Conservation (phyloP, 345 rosid species). For the Brassica nigra region DNA sequence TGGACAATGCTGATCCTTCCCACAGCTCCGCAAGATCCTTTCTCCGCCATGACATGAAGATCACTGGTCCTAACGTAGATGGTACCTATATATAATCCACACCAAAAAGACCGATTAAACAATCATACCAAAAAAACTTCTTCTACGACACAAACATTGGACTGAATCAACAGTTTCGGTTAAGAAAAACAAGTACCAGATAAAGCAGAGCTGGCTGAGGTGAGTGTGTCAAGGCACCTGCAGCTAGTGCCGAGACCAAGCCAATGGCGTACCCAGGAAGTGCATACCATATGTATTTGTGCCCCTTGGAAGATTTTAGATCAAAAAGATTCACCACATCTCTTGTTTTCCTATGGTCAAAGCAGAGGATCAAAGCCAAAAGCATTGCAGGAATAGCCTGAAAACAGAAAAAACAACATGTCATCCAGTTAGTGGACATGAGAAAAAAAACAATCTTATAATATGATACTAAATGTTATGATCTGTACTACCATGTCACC, state of each 20-base stretch:
- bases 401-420: not conserved
- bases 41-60: slow-evolving; percentile 73
- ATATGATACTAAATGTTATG: not conserved
- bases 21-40: slow-evolving; percentile 61
- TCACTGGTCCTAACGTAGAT: slow-evolving; percentile 86
- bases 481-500: slow-evolving; percentile 84
- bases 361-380: slow-evolving; percentile 80
- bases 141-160: not conserved
- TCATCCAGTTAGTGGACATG: not conserved
- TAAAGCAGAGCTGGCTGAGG: slow-evolving; percentile 97
- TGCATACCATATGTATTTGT: slow-evolving; percentile 70
- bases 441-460: not conserved
- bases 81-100: slow-evolving; percentile 62
- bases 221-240: slow-evolving; percentile 77
- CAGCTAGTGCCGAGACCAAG: slow-evolving; percentile 73
- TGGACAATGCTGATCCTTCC: slow-evolving; percentile 63
- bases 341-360: slow-evolving; percentile 81
- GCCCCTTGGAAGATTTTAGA: slow-evolving; percentile 73
- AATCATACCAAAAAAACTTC: not conserved
- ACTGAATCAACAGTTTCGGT: not conserved
- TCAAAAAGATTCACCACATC: slow-evolving; percentile 71
- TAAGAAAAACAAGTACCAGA: slow-evolving; percentile 53
- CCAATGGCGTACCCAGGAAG: slow-evolving; percentile 91
- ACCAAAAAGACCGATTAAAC: not conserved
- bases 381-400: slow-evolving; percentile 99